Base-by-base conservation (phyloP, 768 basidiomycete species). In the Lyophyllum semitale region DNA sequence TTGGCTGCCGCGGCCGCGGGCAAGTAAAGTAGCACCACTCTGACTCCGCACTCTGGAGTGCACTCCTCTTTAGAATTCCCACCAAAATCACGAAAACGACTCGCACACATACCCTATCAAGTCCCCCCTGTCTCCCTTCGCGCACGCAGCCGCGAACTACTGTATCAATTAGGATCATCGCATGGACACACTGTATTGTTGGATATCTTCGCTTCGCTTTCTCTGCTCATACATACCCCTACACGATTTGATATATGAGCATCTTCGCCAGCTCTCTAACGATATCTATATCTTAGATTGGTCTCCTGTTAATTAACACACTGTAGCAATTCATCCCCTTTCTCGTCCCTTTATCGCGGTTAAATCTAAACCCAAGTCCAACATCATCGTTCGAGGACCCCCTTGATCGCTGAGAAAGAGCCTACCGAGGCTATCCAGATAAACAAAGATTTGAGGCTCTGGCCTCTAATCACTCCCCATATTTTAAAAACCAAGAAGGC, bases 1-100 rank as follows among this genome's bases (percentile, higher is more conserved):
- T 64, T 81, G 46, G 79, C 78, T 35, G 76, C 76, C 30, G 66
- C 71, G 32, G 76, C 76, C 30, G 66, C 71, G 30, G 68, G 63
- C 51, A 68, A 74, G 18, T 75, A 67, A 63, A 55, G 29, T 35
- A 30, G 43, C 48, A 9, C 40, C 38, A 18, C 25, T 29, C 56
- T 55, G 46, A 38, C 53, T 25, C 26, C 50, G 47, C 55, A 40
- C 48, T 20, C 29, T 44, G 43, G 44, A 48, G 52, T 38, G 29
- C 42, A 6, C 17, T 1, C 7, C 29, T 13, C 7, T 23, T 13
- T 51, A 47, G 20, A 48, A 13, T 38, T 37, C 47, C 45, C 44
- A 30, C 26, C 25, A 45, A 22, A 40, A 44, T 43, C 32, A 40
- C 29, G 12, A 50, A 50, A 41, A 29, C 13, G 8, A 22, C 17